Evolutionary conservation across 495 filamentous ascomycete species (phyloP), one percentile per base, ranked within the genome.

Genomic region (Rhypophila decipiens): DNA sequence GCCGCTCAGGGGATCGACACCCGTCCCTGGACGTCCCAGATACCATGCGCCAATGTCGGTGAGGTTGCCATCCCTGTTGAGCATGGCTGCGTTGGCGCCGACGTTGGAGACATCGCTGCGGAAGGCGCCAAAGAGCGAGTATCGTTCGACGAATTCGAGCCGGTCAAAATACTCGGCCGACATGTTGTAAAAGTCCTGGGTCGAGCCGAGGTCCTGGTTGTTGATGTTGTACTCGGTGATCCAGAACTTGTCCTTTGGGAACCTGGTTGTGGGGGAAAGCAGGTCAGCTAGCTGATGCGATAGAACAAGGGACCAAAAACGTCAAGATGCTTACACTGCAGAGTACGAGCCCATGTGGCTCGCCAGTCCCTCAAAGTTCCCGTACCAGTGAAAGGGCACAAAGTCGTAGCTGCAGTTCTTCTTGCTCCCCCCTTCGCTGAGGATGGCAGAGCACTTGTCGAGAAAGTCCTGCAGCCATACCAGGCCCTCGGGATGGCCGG

Each of bases 1-100:
- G 8, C 38, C 38, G 10, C 38, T 46, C 44, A 24, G 29, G 3
- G 41, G 50, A 22, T 35, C 8, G 8, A 73, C 63, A 27, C 75
- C 77, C 10, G 79, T 78, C 2, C 63, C 73, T 18, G 53, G 52
- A 5, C 73, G 64, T 2, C 84, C 85, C 5, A 87, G 59, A 57
- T 87, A 88, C 85, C 83, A 87, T 8, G 69, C 69, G n/a, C 85
- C 85, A 46, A 88, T 85, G 58, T 87, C 78, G 31, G 85, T 87
- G 31, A 88, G 64, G 44, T 74, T 31, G 13, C 85, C 85, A 9
- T 74, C 64, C 20, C 71, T 63, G 47, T 73, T 78, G 44, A 88
- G 61, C 76, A 88, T 82, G 15, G 82, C 79, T 5, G 64, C 76
- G 44, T 85, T 85, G 7, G 81, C 72, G 0, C 85, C 85, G 4